phyloP scores from a whole-genome alignment of 441 rosid genomes.

The Pelargonium fulgidum region DNA sequence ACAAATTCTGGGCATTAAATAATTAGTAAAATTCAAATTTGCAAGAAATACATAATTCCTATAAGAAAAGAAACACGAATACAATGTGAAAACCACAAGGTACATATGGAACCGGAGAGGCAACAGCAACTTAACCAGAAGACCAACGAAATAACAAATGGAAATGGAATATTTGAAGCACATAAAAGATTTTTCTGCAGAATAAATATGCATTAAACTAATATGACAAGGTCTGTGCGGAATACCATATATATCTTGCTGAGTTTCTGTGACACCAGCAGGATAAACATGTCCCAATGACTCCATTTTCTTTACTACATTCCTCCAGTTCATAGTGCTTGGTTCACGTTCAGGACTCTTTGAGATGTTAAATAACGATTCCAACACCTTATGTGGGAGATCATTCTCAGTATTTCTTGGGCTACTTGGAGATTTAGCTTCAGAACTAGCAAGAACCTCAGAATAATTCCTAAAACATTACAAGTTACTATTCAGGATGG shows the following conservation, averaged over 20 bases:
- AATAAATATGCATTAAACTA: background rate
- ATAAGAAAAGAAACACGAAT: background rate
- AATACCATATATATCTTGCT: constrained; percentile 43
- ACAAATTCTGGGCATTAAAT: background rate
- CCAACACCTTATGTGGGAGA: constrained; percentile 78
- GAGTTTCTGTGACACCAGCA: constrained; percentile 37
- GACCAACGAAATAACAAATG: too few species aligned
- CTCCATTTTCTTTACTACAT: constrained; percentile 73
- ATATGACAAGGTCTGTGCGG: constrained; percentile 5
- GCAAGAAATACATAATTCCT: background rate
- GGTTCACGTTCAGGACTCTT: constrained; percentile 62
- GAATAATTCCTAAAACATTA: constrained; percentile 44
- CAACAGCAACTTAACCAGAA: too few species aligned
- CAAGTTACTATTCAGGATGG: constrained; percentile 1
- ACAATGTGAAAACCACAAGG: background rate
- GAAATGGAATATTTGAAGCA: too few species aligned
- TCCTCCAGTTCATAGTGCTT: constrained; percentile 72
- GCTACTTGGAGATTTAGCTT: constrained; percentile 33
- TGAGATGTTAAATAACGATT: constrained; percentile 61
- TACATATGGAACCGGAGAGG: background rate
- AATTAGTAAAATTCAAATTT: background rate
- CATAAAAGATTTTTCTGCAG: background rate
- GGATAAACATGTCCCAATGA: constrained; percentile 46
- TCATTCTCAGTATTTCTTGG: constrained; percentile 32
- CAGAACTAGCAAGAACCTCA: constrained; percentile 38